Evolutionary conservation across 306 rosid species (phyloP).

Genomic region (Ammopiptanthus mongolicus): DNA sequence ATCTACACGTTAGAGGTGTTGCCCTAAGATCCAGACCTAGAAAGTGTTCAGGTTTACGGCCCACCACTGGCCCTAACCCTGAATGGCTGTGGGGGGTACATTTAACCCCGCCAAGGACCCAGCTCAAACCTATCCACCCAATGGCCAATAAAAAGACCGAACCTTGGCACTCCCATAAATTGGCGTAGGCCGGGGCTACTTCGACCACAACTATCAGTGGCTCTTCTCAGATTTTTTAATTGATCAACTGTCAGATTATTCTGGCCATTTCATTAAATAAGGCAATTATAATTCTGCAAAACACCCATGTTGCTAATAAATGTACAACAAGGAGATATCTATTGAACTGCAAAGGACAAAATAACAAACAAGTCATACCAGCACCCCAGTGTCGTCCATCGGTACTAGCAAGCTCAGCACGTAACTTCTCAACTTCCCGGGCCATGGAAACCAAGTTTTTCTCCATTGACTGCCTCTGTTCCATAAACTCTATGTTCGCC

Average conservation of each 20-base stretch:
- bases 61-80: background rate
- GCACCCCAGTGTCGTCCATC: slow-evolving; percentile 77
- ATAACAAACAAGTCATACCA: slow-evolving; percentile 43
- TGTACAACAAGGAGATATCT: background rate
- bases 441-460: slow-evolving; percentile 87
- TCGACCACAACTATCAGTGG: background rate
- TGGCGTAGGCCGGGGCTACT: background rate
- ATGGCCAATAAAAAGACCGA: background rate
- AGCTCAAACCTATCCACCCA: background rate
- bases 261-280: slow-evolving; percentile 7
- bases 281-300: background rate
- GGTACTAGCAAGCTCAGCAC: slow-evolving; percentile 64
- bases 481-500: slow-evolving; percentile 77
- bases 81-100: background rate
- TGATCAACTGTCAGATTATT: slow-evolving; percentile 1
- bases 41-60: background rate
- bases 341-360: background rate
- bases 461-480: slow-evolving; percentile 89
- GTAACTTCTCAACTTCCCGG: slow-evolving; percentile 83
- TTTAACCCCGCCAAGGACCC: background rate
- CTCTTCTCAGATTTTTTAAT: background rate
- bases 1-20: background rate
- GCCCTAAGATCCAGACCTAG: background rate
- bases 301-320: background rate
- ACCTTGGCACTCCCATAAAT: background rate